phyloP scores from a whole-genome alignment of 169 alveolate genomes.

The Plasmodium ovale region DNA sequence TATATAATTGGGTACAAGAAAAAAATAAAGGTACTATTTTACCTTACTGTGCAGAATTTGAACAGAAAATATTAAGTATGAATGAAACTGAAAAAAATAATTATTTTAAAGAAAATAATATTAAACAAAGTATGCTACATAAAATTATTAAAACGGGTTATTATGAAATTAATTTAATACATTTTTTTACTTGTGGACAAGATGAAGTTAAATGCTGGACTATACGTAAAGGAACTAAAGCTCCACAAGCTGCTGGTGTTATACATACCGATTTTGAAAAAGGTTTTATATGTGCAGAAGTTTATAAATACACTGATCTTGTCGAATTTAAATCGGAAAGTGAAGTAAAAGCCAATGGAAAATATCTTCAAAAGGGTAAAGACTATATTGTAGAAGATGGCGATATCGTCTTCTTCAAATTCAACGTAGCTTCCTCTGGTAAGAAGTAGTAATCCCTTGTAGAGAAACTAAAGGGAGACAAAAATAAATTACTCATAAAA shows the following conservation, averaged over 20 bases:
- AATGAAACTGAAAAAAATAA: slow-evolving; percentile 89
- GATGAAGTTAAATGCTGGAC: slow-evolving; percentile 99
- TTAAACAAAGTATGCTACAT: slow-evolving; percentile 92
- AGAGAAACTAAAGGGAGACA: not conserved
- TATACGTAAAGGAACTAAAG: slow-evolving; percentile 95
- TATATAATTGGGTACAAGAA: slow-evolving; percentile 96
- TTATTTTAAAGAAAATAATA: slow-evolving; percentile 85
- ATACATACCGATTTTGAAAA: slow-evolving; percentile 98
- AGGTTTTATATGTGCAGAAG: slow-evolving; percentile 99
- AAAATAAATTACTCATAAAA: too few species aligned
- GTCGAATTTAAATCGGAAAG: slow-evolving; percentile 87
- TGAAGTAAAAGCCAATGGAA: slow-evolving; percentile 95
- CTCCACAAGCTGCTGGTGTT: slow-evolving; percentile 97
- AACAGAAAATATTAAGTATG: slow-evolving; percentile 91
- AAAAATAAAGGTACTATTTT: slow-evolving; percentile 98
- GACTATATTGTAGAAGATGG: slow-evolving; percentile 98
- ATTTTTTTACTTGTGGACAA: slow-evolving; percentile 99
- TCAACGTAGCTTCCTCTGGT: slow-evolving; percentile 95
- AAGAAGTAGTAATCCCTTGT: slow-evolving; percentile 82
- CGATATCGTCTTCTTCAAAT: slow-evolving; percentile 97
- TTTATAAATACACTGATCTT: slow-evolving; percentile 92
- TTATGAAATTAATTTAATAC: slow-evolving; percentile 94
- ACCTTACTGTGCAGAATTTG: slow-evolving; percentile 98
- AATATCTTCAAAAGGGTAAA: slow-evolving; percentile 94
- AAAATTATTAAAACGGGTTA: slow-evolving; percentile 98